Evolutionary conservation across 306 rosid genomes (phyloP).

Genomic region (Mimosa bimucronata): DNA sequence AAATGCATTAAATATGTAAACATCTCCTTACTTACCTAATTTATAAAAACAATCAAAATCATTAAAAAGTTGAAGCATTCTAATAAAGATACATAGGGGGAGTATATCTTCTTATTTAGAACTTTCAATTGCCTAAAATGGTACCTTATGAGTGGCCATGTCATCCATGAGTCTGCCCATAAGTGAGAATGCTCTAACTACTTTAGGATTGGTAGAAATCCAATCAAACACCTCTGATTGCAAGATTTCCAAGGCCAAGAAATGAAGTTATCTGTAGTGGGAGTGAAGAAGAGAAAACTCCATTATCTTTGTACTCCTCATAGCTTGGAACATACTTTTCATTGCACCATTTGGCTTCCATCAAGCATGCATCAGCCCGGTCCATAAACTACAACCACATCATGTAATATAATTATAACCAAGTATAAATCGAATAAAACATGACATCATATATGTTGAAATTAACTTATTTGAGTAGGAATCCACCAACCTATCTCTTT

Average conservation of each 20-base stretch:
- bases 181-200: constrained; percentile 5
- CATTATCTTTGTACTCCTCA: constrained; percentile 34
- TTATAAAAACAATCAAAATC: too few species aligned
- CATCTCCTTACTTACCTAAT: too few species aligned
- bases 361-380: not conserved
- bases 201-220: constrained; percentile 25
- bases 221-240: constrained; percentile 48
- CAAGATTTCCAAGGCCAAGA: constrained; percentile 28
- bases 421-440: not conserved
- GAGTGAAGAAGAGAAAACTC: not conserved
- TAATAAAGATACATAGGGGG: too few species aligned
- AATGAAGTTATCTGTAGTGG: not conserved
- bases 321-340: constrained; percentile 27
- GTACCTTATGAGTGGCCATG: constrained; percentile 42
- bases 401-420: not conserved
- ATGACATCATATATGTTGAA: not conserved
- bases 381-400: constrained; percentile 3
- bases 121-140: too few species aligned
- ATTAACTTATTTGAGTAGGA: not conserved
- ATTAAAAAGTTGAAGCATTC: too few species aligned
- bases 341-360: constrained; percentile 38
- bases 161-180: constrained; percentile 34
- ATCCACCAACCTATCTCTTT: too few species aligned
- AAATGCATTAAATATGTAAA: too few species aligned
- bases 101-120: too few species aligned